Evolutionary conservation across 176 grass and related monocot species (phyloP).

Genomic region (Alloteropsis semialata): DNA sequence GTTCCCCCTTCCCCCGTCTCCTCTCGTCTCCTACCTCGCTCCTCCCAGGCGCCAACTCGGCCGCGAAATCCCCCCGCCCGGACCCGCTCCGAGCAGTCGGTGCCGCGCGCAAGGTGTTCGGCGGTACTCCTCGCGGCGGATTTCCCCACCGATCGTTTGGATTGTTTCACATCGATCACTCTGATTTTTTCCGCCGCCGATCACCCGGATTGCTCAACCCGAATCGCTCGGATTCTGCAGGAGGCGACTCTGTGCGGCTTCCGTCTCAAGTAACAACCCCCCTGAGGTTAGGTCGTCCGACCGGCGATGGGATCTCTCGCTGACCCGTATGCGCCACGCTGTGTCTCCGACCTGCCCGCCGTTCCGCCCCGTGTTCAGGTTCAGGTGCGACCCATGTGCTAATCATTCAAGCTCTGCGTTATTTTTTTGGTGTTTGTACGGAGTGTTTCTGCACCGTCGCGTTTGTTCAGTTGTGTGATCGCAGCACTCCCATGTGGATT

Average conservation of each 20-base stretch:
- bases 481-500: background rate
- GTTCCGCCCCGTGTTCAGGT: slow-evolving; percentile 65
- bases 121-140: slow-evolving; percentile 1
- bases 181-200: background rate
- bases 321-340: slow-evolving; percentile 64
- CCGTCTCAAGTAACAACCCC: background rate
- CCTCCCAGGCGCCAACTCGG: background rate
- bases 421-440: background rate
- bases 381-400: slow-evolving; percentile 55
- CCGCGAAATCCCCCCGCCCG: background rate
- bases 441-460: background rate
- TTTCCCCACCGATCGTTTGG: background rate
- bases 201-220: background rate
- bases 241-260: background rate
- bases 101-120: slow-evolving; percentile 15
- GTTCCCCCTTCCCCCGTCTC: background rate
- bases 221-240: slow-evolving; percentile 20
- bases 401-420: background rate
- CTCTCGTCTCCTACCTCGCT: background rate
- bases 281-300: background rate
- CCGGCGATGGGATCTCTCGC: slow-evolving; percentile 50
- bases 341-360: slow-evolving; percentile 62
- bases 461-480: slow-evolving; percentile 4
- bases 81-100: background rate
- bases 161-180: background rate